Percentiles rank a stretch among this genome's conserved stretches.
These are phyloP conservation scores for Penicillium argentinense DNA, from an alignment of 495 filamentous ascomycete genomes.

Conservation along the genomic window DNA sequence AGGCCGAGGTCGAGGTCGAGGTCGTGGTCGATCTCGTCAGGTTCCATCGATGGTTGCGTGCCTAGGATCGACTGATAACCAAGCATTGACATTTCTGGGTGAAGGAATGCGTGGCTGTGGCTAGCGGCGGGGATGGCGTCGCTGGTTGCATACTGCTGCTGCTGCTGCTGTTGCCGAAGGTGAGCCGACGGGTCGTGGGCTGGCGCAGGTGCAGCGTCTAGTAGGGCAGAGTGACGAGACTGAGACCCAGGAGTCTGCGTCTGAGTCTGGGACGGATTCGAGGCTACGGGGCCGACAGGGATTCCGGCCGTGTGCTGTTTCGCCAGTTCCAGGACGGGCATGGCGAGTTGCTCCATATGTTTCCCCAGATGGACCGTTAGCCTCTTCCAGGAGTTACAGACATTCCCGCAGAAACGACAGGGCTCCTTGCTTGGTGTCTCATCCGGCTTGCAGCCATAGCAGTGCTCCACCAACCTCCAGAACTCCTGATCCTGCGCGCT, in stretches of 20 bases:
- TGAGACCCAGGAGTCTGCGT: not conserved
- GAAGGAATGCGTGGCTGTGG: slow-evolving; percentile 11
- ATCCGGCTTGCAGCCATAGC: slow-evolving; percentile 68
- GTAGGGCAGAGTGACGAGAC: not conserved
- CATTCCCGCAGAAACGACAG: slow-evolving; percentile 87
- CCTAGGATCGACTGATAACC: slow-evolving; percentile 27
- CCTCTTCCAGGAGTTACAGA: slow-evolving; percentile 88
- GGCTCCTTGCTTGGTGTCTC: slow-evolving; percentile 72
- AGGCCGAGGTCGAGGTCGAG: slow-evolving; percentile 7
- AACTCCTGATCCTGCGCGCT: slow-evolving; percentile 52
- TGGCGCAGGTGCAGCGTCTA: not conserved
- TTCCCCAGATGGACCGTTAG: slow-evolving; percentile 91
- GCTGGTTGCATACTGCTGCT: slow-evolving; percentile 17
- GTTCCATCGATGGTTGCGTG: slow-evolving; percentile 31
- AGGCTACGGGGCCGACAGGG: slow-evolving; percentile 12
- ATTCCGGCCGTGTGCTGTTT: slow-evolving; percentile 33
- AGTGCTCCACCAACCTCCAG: slow-evolving; percentile 79
- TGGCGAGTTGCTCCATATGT: slow-evolving; percentile 92
- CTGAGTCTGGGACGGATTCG: slow-evolving; percentile 1
- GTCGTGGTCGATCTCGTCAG: slow-evolving; percentile 27
- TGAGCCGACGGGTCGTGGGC: slow-evolving; percentile 1
- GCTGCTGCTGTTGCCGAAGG: not conserved
- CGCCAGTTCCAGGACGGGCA: slow-evolving; percentile 79
- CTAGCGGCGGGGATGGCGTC: slow-evolving; percentile 15
- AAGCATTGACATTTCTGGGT: slow-evolving; percentile 14